A percentile compares a stretch with the other conserved stretches of the same genome.
Evolutionary conservation across 768 basidiomycete species (phyloP).

Genomic region (Boletus vermiculosoides): DNA sequence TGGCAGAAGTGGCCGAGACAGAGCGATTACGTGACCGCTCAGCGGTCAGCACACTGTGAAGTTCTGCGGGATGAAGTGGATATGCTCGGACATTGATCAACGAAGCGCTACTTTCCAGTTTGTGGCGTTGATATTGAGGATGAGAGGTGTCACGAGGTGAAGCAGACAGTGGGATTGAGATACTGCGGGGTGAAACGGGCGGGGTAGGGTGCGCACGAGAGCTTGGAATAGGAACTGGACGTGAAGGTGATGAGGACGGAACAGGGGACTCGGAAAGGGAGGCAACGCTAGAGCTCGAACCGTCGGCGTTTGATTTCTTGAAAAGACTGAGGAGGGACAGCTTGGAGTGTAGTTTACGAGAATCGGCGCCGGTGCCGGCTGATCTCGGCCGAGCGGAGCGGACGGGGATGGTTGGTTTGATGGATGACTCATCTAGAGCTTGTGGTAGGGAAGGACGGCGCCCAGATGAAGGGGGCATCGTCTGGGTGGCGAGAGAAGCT

Average conservation of each 20-base stretch:
- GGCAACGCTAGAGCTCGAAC: slow-evolving; percentile 36
- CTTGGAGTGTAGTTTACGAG: slow-evolving; percentile 61
- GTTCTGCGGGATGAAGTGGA: slow-evolving; percentile 46
- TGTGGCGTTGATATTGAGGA: slow-evolving; percentile 19
- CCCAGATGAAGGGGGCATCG: slow-evolving; percentile 31
- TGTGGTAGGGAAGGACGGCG: slow-evolving; percentile 74
- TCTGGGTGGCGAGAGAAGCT: background rate
- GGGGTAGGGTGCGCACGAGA: slow-evolving; percentile 21
- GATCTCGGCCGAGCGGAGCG: slow-evolving; percentile 63
- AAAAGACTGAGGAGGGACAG: slow-evolving; percentile 74
- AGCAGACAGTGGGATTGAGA: slow-evolving; percentile 24
- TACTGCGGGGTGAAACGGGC: slow-evolving; percentile 31
- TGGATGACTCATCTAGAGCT: slow-evolving; percentile 37
- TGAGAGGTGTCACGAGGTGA: slow-evolving; percentile 30
- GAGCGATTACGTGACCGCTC: slow-evolving; percentile 36
- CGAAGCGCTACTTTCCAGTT: slow-evolving; percentile 24
- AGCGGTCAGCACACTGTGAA: slow-evolving; percentile 44
- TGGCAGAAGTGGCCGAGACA: slow-evolving; percentile 30
- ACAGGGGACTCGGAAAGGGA: slow-evolving; percentile 31
- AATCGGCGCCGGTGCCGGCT: slow-evolving; percentile 66
- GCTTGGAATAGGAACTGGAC: slow-evolving; percentile 23
- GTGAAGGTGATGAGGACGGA: slow-evolving; percentile 27
- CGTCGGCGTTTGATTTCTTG: slow-evolving; percentile 52
- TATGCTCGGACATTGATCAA: slow-evolving; percentile 23
- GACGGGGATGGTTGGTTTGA: slow-evolving; percentile 28